Base-by-base conservation (phyloP, 2,329 filamentous ascomycete genomes). In the Sporothrix mexicana region DNA sequence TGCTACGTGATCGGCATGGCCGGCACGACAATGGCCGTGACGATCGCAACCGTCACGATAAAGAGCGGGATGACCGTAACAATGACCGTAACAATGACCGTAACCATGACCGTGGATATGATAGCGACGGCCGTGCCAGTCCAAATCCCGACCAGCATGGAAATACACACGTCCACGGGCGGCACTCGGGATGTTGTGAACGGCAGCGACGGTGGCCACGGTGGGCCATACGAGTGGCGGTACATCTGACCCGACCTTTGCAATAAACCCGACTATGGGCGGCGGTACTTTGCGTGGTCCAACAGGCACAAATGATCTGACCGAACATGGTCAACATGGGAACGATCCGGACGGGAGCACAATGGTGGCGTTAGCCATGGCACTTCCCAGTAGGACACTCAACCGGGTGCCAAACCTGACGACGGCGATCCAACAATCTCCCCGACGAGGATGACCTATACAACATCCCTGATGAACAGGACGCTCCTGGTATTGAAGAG, bases 381-480 rank as follows among this genome's bases (percentile, higher is more conserved):
- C 30, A 36, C 7, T 7, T 36, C 30, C 30, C 30, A 36, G 30
- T 7, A 36, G 4, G 30, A 36, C 30, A 36, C 30, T 36, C 30
- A 36, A 36, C 30, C 30, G 30, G 30, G 30, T 36, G 30, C 7
- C 30, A 4, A 36, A 7, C 30, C 30, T 36, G 30, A 36, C 30
- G 30, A 36, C 30, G 30, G 7, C 30, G 30, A 36, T 36, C 30
- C 30, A 36, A 36, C 30, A 45, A n/a, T 25, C 53, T 68, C 17
- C 45, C 64, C 12, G 45, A 68, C 45, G 45, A 68, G 2, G 64
- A 68, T 20, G 64, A 68, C 45, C 64, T 25, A 2, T 15, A 53
- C 20, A 53, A 36, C 47, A 53, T 51, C 12, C 61, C 61, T 15
- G 36, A 47, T 41, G 47, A 53, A 17, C 20, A 55, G 20, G 55